A percentile compares a stretch with the other conserved stretches of the same genome.
Evolutionary conservation across 1,139 yeast species (phyloP).

Genomic region (Magnusiomyces ingens): DNA sequence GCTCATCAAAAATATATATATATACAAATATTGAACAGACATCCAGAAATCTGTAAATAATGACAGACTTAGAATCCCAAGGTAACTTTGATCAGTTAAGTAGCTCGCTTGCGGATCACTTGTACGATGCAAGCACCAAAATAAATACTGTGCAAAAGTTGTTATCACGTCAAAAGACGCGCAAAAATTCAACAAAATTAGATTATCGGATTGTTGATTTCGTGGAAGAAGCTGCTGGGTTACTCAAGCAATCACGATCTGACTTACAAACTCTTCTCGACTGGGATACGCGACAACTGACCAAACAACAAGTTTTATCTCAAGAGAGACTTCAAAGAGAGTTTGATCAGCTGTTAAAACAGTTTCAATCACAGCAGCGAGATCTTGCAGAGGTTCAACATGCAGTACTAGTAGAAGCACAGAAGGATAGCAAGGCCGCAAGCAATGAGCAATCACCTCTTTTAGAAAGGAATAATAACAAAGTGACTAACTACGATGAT

Average conservation of each 20-base stretch:
- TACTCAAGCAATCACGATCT: slow-evolving; percentile 20
- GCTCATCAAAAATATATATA: neutral
- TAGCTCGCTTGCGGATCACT: slow-evolving; percentile 20
- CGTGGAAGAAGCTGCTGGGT: slow-evolving; percentile 20
- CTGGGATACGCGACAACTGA: slow-evolving; percentile 19
- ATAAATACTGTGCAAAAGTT: slow-evolving; percentile 19
- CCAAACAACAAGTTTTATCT: slow-evolving; percentile 29
- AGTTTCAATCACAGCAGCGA: slow-evolving; percentile 37
- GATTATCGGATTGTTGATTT: slow-evolving; percentile 20
- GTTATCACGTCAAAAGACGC: slow-evolving; percentile 6
- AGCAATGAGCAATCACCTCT: slow-evolving; percentile 31
- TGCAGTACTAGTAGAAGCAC: neutral
- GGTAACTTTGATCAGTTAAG: slow-evolving; percentile 20
- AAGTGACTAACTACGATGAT: slow-evolving; percentile 11
- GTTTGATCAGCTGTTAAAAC: slow-evolving; percentile 37
- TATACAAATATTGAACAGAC: neutral
- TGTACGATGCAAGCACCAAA: slow-evolving; percentile 21
- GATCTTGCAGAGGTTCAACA: slow-evolving; percentile 18
- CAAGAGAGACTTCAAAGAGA: slow-evolving; percentile 41
- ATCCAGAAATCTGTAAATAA: neutral
- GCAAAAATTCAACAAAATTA: slow-evolving; percentile 8
- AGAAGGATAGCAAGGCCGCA: slow-evolving; percentile 24
- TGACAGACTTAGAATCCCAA: slow-evolving; percentile 12
- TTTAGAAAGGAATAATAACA: slow-evolving; percentile 21
- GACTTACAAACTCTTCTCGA: slow-evolving; percentile 21